A percentile compares a stretch with the other conserved stretches of the same genome.
These are phyloP conservation scores for Saccharomyces pastorianus DNA, from an alignment of 1,139 yeast species.

Conservation along the genomic window DNA sequence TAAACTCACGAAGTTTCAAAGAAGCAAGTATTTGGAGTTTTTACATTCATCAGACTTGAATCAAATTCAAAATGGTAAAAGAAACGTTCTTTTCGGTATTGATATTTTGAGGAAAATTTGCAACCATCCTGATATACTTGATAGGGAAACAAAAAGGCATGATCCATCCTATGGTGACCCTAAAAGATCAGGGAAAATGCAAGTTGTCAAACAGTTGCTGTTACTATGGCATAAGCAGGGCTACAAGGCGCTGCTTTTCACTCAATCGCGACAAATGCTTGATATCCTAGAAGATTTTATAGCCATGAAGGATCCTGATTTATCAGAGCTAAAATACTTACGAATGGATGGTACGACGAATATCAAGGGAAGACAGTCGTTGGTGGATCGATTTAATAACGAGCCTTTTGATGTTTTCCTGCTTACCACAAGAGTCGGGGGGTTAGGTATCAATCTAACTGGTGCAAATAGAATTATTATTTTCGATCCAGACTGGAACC, in stretches of 20 bases:
- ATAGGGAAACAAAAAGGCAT: conserved; percentile 41
- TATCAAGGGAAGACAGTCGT: conserved; percentile 60
- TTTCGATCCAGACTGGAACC: conserved; percentile 98
- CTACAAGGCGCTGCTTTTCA: conserved; percentile 72
- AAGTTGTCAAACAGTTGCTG: conserved; percentile 69
- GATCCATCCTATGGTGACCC: conserved; percentile 56
- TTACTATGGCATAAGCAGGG: conserved; percentile 70
- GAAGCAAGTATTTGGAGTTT: conserved; percentile 64
- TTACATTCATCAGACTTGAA: conserved; percentile 66
- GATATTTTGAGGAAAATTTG: conserved; percentile 86
- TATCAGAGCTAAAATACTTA: conserved; percentile 43
- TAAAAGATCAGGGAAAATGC: conserved; percentile 78
- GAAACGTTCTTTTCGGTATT: conserved; percentile 83
- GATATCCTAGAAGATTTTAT: conserved; percentile 73
- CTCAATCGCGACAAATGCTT: conserved; percentile 92
- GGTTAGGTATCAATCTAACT: conserved; percentile 85
- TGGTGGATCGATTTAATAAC: conserved; percentile 74
- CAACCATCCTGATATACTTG: conserved; percentile 88
- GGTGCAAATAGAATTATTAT: conserved; percentile 94
- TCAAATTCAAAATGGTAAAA: conserved; percentile 64
- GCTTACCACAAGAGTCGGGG: conserved; percentile 91
- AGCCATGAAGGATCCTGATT: conserved; percentile 36
- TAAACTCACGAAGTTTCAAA: conserved; percentile 68
- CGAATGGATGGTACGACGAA: conserved; percentile 96
- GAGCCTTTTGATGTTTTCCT: conserved; percentile 58